Percentiles rank a stretch among this genome's conserved stretches.
Conservation (phyloP, 1,284 basidiomycete species). For the Spongispora temasekensis region DNA sequence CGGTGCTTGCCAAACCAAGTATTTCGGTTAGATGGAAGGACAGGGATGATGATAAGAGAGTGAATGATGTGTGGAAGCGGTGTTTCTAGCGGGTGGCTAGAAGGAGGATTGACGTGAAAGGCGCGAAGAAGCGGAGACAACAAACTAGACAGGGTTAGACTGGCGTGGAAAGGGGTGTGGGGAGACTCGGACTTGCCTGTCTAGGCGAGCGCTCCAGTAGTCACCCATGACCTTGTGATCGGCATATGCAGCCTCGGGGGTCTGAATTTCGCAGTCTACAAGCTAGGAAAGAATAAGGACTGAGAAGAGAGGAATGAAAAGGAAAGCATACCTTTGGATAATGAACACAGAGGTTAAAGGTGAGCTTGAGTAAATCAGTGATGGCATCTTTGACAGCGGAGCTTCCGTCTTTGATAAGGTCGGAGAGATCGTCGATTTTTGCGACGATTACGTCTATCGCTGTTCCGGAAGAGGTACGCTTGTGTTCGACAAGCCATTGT, state of each 20-base stretch:
- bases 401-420: constrained; percentile 50
- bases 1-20: constrained; percentile 46
- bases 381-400: constrained; percentile 66
- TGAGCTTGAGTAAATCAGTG: constrained; percentile 74
- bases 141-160: constrained; percentile 37
- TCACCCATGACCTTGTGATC: constrained; percentile 54
- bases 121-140: constrained; percentile 60
- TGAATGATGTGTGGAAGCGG: constrained; percentile 78
- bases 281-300: constrained; percentile 33
- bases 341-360: constrained; percentile 74
- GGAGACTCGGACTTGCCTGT: constrained; percentile 48
- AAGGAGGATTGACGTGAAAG: constrained; percentile 61
- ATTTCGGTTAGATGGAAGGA: constrained; percentile 52
- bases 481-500: constrained; percentile 59
- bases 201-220: constrained; percentile 68
- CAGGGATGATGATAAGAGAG: constrained; percentile 69
- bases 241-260: constrained; percentile 28
- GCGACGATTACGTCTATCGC: constrained; percentile 60
- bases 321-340: constrained; percentile 53
- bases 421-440: constrained; percentile 60
- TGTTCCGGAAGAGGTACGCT: constrained; percentile 47
- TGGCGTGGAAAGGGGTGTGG: too few species aligned
- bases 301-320: background rate
- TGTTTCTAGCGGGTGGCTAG: constrained; percentile 58
- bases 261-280: constrained; percentile 49